Evolutionary conservation across 495 filamentous ascomycete species (phyloP), one percentile per base, ranked within the genome.

Genomic region (Lineolata rhizophorae): DNA sequence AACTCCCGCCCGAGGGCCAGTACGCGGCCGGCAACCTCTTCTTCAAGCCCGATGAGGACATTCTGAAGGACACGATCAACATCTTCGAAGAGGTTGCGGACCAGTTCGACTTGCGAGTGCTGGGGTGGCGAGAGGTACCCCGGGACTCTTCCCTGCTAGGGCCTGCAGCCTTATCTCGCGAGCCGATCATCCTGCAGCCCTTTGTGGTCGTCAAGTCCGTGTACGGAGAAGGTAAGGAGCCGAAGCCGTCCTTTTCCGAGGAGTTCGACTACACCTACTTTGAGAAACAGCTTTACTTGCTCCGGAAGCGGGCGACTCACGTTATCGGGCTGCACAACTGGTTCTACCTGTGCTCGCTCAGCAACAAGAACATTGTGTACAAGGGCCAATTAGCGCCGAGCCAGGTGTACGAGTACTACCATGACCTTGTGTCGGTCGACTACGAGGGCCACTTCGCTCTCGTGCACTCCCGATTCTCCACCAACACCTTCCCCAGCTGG

Each of bases 331-430:
- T 94, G 13, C 80, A 87, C 53, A 95, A 94, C 51, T 99, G 87
- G 87, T 99, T 94, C 64, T 99, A 99, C 51, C 60, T 95, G 27
- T 95, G 84, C 64, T 94, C 85, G 21, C 62, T 99, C 39, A 92
- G 81, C 52, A 95, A 92, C 67, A 82, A 82, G 52, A 99, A 95
- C 55, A 95, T 99, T 51, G 77, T 99, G 25, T 99, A 99, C 63
- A 99, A 99, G 66, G 87, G 87, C 38, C 87, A 99, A 54, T 60
- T 99, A 39, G 77, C 87, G 26, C 87, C 87, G 13, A 69, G 85
- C 12, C 87, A 99, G 54, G 87, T 99, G n/a, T 99, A 99, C 55
- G 70, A 87, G 51, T 99, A 99, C 58, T 99, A 93, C 59, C 76
- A 94, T 54, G 87, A 99, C 56, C 53, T 99, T 52, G 78, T 95